Conservation (phyloP, 78 protist species). For the Speleostelium caveatum region DNA sequence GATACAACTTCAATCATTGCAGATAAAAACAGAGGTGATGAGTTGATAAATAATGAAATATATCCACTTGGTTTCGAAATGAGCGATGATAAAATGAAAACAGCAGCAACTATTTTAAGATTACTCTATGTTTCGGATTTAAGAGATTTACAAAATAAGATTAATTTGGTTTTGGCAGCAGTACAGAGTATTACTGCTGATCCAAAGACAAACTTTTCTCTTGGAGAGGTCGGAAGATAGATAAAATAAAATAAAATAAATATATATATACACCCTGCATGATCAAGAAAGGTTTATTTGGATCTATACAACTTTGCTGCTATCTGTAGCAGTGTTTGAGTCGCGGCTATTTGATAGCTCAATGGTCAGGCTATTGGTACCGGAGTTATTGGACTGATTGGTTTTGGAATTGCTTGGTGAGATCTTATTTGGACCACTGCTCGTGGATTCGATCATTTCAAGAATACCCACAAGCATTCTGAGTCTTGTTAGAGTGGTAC, state of each 20-base stretch:
- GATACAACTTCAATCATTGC: background rate
- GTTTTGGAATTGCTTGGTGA: too few species aligned
- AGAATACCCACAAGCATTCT: constrained; percentile 27
- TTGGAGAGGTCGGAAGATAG: constrained; percentile 76
- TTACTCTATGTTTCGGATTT: constrained; percentile 69
- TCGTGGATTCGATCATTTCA: constrained; percentile 13
- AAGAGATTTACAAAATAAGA: constrained; percentile 65
- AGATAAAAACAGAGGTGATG: background rate
- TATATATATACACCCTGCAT: too few species aligned
- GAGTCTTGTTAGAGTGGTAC: background rate
- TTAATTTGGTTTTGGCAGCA: constrained; percentile 53
- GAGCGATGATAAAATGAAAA: constrained; percentile 59
- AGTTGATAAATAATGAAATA: constrained; percentile 38
- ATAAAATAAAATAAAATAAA: background rate
- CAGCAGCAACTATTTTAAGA: constrained; percentile 67
- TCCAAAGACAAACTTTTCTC: constrained; percentile 69
- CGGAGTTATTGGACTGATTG: too few species aligned
- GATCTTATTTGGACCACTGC: background rate
- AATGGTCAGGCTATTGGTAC: too few species aligned
- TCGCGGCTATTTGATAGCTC: too few species aligned
- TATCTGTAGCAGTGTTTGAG: too few species aligned
- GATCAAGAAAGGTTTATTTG: too few species aligned
- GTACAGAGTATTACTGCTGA: constrained; percentile 62
- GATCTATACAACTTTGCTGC: too few species aligned
- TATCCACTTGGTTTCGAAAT: constrained; percentile 66